Evolutionary conservation across 2,329 filamentous ascomycete genomes (phyloP).

Genomic region (Phyllosticta ampelicida): DNA sequence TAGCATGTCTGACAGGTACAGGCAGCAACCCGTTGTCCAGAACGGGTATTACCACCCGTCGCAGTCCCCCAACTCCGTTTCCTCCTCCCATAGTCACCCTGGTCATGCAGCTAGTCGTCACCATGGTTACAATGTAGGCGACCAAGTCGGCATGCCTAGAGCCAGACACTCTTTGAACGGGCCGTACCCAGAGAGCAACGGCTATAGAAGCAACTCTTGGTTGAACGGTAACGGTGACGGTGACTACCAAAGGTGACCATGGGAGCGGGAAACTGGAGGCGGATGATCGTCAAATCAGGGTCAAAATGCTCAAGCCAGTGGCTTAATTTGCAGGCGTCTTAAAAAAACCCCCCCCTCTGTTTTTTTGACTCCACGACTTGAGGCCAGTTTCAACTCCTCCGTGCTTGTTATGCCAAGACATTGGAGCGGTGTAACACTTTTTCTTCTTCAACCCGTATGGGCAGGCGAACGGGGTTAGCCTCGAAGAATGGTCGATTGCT

Average conservation of each 20-base stretch:
- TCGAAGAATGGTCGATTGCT: background rate
- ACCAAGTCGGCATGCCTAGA: background rate
- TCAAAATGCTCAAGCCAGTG: background rate
- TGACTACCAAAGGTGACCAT: background rate
- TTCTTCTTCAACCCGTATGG: background rate
- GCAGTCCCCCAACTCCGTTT: constrained; percentile 3
- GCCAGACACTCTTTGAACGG: constrained; percentile 9
- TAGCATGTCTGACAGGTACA: constrained; percentile 21
- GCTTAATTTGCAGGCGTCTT: background rate
- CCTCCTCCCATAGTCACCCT: constrained; percentile 5
- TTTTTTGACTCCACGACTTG: background rate
- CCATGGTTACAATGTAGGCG: background rate
- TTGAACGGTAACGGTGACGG: background rate
- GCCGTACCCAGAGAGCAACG: background rate
- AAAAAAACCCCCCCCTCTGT: too few relatives aligned
- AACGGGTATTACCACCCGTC: constrained; percentile 4
- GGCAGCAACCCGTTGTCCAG: constrained; percentile 2
- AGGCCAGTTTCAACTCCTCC: background rate
- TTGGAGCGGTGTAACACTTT: background rate
- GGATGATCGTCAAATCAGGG: background rate
- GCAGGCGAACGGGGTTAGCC: background rate
- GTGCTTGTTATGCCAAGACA: background rate
- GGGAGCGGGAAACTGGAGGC: background rate
- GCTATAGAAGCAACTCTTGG: background rate
- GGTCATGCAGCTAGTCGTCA: constrained; percentile 7